These are phyloP conservation scores for Macaranga tanarius DNA, from an alignment of 441 rosid genomes.

Conservation along the genomic window DNA sequence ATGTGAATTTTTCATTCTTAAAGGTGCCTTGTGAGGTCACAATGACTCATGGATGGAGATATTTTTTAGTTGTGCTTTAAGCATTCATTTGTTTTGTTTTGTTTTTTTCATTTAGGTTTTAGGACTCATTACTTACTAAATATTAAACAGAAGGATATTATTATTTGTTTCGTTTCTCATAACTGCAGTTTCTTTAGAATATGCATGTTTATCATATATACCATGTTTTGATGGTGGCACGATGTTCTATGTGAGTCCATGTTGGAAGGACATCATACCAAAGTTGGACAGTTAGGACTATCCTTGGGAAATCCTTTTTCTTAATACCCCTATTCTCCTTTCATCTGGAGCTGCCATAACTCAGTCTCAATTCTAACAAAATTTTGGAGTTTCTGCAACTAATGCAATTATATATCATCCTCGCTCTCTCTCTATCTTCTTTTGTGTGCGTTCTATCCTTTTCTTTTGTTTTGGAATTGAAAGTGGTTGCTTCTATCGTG, in stretches of 20 bases:
- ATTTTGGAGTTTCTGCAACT: background rate
- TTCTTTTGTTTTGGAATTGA: background rate
- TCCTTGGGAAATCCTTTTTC: no score
- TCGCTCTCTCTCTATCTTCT: background rate
- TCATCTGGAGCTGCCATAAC: no score
- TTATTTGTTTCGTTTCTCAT: background rate
- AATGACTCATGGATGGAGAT: background rate
- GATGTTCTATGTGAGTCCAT: no score
- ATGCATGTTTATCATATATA: no score
- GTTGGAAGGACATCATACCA: no score
- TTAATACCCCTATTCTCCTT: no score
- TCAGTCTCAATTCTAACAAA: background rate
- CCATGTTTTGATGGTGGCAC: no score
- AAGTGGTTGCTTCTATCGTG: background rate
- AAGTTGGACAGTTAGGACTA: no score
- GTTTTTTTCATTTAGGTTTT: background rate
- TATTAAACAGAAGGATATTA: background rate
- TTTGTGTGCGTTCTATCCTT: background rate
- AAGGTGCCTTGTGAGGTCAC: background rate
- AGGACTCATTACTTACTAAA: background rate
- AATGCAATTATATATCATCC: background rate
- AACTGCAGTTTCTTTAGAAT: background rate
- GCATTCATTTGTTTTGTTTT: background rate
- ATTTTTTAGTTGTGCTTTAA: background rate
- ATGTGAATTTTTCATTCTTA: background rate